These are phyloP conservation scores for Euphrasia arctica DNA, from an alignment of 305 asterid genomes.

Conservation along the genomic window DNA sequence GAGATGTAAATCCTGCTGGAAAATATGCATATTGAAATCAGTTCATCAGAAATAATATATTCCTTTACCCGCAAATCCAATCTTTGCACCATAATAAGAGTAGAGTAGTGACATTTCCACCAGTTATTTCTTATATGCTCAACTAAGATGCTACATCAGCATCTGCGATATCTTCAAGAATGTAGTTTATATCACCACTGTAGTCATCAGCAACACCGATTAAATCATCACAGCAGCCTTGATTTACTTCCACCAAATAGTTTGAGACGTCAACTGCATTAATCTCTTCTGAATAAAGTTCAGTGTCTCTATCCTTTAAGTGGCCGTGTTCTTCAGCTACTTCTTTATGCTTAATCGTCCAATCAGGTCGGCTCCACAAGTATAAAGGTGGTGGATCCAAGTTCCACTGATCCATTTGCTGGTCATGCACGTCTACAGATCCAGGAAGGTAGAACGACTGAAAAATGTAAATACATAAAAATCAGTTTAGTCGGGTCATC, in stretches of 20 bases:
- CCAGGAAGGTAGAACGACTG: constrained; percentile 86
- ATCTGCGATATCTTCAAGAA: constrained; percentile 43
- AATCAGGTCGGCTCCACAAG: constrained; percentile 70
- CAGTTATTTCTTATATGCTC: background rate
- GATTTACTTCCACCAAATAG: constrained; percentile 46
- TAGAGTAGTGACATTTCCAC: background rate
- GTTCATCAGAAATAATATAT: background rate
- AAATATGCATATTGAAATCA: background rate
- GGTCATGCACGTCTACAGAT: constrained; percentile 48
- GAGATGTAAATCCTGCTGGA: background rate
- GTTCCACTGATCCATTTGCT: constrained; percentile 69
- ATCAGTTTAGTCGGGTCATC: constrained; percentile 1
- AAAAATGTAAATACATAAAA: constrained; percentile 12
- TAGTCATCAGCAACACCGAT: constrained; percentile 36
- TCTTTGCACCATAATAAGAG: background rate
- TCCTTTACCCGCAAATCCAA: background rate
- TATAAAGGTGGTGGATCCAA: constrained; percentile 52
- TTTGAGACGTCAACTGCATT: constrained; percentile 26
- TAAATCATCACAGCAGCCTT: constrained; percentile 47
- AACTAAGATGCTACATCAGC: constrained; percentile 9
- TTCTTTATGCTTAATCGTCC: constrained; percentile 49
- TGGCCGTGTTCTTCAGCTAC: constrained; percentile 51
- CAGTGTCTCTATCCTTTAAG: constrained; percentile 25
- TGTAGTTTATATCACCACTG: constrained; percentile 34
- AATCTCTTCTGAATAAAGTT: constrained; percentile 11